Conservation (phyloP, 1,284 basidiomycete genomes). For the Ustilago xerochloae region DNA sequence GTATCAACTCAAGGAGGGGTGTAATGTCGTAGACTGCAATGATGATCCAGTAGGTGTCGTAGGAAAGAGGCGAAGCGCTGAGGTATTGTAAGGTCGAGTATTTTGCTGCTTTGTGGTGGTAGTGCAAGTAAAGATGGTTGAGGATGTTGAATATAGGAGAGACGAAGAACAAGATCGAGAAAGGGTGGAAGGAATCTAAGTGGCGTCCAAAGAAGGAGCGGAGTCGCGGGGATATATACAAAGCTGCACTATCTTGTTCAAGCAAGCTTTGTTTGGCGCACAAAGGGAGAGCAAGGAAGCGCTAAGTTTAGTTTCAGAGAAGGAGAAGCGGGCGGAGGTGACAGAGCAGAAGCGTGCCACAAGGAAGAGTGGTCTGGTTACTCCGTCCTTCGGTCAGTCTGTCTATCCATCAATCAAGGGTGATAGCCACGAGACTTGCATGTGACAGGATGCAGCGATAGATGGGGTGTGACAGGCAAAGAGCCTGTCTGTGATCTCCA, state of each 20-base stretch:
- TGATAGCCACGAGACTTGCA: background rate
- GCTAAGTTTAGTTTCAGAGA: background rate
- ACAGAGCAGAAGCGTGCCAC: background rate
- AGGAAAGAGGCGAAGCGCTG: background rate
- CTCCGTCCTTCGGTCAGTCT: too few relatives aligned
- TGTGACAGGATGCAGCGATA: background rate
- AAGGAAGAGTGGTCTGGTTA: too few relatives aligned
- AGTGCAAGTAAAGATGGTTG: background rate
- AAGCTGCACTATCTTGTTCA: conserved; percentile 2
- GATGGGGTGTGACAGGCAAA: background rate
- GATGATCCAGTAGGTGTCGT: too few relatives aligned
- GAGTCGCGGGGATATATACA: conserved; percentile 29
- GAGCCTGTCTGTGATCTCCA: too few relatives aligned
- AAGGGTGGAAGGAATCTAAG: background rate
- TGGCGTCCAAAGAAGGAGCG: conserved; percentile 4
- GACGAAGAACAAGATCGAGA: background rate
- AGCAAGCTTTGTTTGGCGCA: conserved; percentile 5
- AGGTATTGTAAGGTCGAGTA: background rate
- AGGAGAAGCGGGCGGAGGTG: conserved; percentile 1
- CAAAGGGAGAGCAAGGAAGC: background rate
- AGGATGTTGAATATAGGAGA: background rate
- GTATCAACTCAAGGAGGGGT: too few relatives aligned
- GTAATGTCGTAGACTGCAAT: too few relatives aligned
- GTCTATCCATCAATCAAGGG: too few relatives aligned
- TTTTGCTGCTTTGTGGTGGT: background rate